These are phyloP conservation scores for Discostella stelligera DNA, from an alignment of 352 stramenopile species.

Conservation along the genomic window DNA sequence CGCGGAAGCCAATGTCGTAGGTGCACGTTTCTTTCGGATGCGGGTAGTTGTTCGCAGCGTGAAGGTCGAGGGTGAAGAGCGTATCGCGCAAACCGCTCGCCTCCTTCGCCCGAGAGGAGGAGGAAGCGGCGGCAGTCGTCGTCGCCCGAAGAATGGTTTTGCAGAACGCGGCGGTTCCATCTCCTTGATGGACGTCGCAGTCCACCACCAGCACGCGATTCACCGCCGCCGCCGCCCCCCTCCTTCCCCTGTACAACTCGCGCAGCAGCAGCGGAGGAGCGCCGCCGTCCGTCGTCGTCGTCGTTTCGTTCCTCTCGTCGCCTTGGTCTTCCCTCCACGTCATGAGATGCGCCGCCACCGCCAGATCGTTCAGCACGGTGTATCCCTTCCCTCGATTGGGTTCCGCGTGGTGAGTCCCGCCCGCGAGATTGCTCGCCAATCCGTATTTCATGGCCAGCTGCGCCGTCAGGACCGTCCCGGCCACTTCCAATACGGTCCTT, in stretches of 20 bases:
- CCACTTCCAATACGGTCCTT: slow-evolving; percentile 80
- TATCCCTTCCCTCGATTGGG: slow-evolving; percentile 67
- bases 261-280: slow-evolving; percentile 20
- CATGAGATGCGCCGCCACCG: slow-evolving; percentile 55
- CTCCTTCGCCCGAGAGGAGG: too few relatives aligned
- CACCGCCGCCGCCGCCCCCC: too few relatives aligned
- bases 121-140: neutral
- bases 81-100: slow-evolving; percentile 43
- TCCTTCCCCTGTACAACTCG: slow-evolving; percentile 32
- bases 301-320: neutral
- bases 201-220: slow-evolving; percentile 77
- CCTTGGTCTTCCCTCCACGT: slow-evolving; percentile 34
- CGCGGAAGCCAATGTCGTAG: slow-evolving; percentile 70
- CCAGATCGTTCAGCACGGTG: slow-evolving; percentile 84
- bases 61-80: slow-evolving; percentile 76
- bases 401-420: slow-evolving; percentile 83
- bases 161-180: slow-evolving; percentile 81
- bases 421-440: slow-evolving; percentile 80
- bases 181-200: slow-evolving; percentile 84
- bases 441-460: slow-evolving; percentile 78
- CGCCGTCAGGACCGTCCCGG: slow-evolving; percentile 73
- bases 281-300: neutral
- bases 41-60: slow-evolving; percentile 83
- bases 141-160: neutral
- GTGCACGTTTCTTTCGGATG: slow-evolving; percentile 67